A percentile compares a stretch with the other conserved stretches of the same genome.
Conservation (phyloP, 2,329 filamentous ascomycete species). For the Fusarium anthophilum region DNA sequence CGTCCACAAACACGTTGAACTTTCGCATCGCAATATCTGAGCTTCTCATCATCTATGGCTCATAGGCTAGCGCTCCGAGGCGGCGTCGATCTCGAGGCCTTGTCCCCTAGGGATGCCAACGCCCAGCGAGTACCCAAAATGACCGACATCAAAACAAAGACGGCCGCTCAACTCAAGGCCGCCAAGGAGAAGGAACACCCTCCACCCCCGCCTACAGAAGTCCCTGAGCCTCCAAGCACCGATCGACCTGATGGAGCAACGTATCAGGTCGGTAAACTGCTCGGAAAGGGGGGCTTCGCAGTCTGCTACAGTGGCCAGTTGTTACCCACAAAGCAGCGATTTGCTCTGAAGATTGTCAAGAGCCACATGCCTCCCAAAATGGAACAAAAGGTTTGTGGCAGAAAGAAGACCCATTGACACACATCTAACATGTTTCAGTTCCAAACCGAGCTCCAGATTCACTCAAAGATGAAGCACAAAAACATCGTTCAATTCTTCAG, state of each 20-base stretch:
- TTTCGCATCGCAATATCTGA: background rate
- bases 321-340: slow-evolving; percentile 71
- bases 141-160: slow-evolving; percentile 62
- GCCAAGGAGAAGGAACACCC: slow-evolving; percentile 73
- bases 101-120: slow-evolving; percentile 73
- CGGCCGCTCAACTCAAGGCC: slow-evolving; percentile 62
- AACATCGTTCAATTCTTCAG: slow-evolving; percentile 97
- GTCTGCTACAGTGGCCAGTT: slow-evolving; percentile 80
- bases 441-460: slow-evolving; percentile 91
- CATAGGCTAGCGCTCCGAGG: slow-evolving; percentile 61
- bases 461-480: slow-evolving; percentile 95
- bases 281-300: slow-evolving; percentile 85
- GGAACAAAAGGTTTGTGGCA: slow-evolving; percentile 77
- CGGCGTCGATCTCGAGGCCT: slow-evolving; percentile 67
- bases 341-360: slow-evolving; percentile 84
- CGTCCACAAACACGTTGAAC: background rate
- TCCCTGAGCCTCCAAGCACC: slow-evolving; percentile 70
- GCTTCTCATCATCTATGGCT: slow-evolving; percentile 50
- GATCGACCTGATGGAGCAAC: slow-evolving; percentile 76
- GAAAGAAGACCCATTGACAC: background rate
- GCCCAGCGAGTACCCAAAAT: slow-evolving; percentile 62
- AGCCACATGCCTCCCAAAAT: slow-evolving; percentile 84
- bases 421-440: slow-evolving; percentile 57
- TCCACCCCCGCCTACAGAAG: slow-evolving; percentile 68
- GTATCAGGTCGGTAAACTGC: slow-evolving; percentile 77